A percentile compares a stretch with the other conserved stretches of the same genome.
phyloP scores from a whole-genome alignment of 2,329 filamentous ascomycete species.

The Arthrobotrys conoides region DNA sequence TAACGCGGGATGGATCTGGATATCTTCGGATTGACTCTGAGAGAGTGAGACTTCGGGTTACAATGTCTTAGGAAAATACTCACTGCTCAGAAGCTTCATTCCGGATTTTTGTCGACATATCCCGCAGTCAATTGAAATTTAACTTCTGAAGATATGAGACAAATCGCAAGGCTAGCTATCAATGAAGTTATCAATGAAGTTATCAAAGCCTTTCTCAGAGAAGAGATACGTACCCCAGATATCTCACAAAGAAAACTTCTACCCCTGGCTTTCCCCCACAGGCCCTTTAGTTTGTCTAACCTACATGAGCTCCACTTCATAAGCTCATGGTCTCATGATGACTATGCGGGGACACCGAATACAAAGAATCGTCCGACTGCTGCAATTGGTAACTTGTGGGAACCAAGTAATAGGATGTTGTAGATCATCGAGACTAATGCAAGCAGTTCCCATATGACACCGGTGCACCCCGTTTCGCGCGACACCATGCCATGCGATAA shows the following conservation, averaged over 20 bases:
- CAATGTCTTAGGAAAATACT: background rate
- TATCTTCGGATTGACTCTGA: background rate
- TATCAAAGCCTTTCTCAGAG: too few species aligned
- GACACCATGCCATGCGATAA: background rate
- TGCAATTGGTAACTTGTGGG: background rate
- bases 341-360: slow-evolving; percentile 34
- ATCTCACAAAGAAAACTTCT: background rate
- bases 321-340: slow-evolving; percentile 28
- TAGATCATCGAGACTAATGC: slow-evolving; percentile 14
- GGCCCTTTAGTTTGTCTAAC: slow-evolving; percentile 17
- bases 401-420: slow-evolving; percentile 6
- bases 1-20: background rate
- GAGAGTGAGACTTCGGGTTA: too few species aligned
- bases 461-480: slow-evolving; percentile 22
- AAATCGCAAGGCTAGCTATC: background rate
- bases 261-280: slow-evolving; percentile 14
- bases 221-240: background rate
- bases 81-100: background rate
- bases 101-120: slow-evolving; percentile 7
- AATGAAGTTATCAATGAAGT: background rate
- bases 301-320: slow-evolving; percentile 5
- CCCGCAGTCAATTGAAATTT: background rate
- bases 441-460: background rate
- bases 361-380: slow-evolving; percentile 32
- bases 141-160: background rate